These are phyloP conservation scores for Tagetes erecta DNA, from an alignment of 129 eudicot species.

Conservation along the genomic window DNA sequence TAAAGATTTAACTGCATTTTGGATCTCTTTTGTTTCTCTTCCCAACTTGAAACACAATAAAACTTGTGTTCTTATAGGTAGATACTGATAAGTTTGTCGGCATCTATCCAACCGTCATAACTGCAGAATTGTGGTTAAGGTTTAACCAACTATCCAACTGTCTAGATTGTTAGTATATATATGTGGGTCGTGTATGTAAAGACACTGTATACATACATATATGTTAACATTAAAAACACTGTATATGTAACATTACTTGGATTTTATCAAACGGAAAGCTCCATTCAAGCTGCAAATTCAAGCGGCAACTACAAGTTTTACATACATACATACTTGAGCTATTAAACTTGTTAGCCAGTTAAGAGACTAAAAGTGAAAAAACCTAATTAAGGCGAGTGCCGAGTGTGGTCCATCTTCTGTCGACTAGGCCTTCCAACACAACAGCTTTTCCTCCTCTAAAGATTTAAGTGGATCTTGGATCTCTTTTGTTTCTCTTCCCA, in stretches of 20 bases:
- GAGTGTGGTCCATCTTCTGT: slow-evolving; percentile 30
- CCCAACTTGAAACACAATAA: slow-evolving; percentile 34
- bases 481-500: slow-evolving; percentile 56
- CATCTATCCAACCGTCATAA: too few species aligned
- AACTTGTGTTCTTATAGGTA: too few species aligned
- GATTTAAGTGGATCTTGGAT: slow-evolving; percentile 63
- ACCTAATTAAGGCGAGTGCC: background rate
- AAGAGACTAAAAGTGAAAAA: background rate
- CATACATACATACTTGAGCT: slow-evolving; percentile 11
- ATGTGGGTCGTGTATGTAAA: too few species aligned
- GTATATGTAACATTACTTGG: slow-evolving; percentile 28
- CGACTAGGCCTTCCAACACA: slow-evolving; percentile 86
- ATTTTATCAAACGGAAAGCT: slow-evolving; percentile 13
- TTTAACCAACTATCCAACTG: too few species aligned
- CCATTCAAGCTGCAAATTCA: slow-evolving; percentile 1
- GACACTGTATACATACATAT: slow-evolving; percentile 19
- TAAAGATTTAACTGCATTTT: slow-evolving; percentile 55
- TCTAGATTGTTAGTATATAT: too few species aligned
- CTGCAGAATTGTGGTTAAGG: too few species aligned
- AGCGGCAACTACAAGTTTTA: slow-evolving; percentile 20
- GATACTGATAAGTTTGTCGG: too few species aligned
- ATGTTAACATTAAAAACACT: slow-evolving; percentile 11
- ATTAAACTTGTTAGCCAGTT: slow-evolving; percentile 5
- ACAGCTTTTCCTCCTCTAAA: slow-evolving; percentile 68
- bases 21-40: slow-evolving; percentile 54